phyloP scores from a whole-genome alignment of 768 basidiomycete genomes.

The Mrakia frigida region DNA sequence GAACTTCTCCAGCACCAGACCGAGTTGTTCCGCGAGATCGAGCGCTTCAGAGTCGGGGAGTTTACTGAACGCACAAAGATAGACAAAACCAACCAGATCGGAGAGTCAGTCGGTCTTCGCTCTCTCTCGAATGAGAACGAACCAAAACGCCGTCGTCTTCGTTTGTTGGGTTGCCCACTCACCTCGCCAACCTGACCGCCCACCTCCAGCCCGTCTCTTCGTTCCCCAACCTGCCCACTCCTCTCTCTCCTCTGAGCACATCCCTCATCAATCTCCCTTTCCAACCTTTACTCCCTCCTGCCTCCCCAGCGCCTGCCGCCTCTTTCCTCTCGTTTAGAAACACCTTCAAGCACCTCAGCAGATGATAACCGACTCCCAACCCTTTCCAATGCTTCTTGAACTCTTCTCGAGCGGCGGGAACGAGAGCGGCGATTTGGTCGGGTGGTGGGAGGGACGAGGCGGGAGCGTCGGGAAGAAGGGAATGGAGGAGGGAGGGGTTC shows the following conservation, averaged over 20 bases:
- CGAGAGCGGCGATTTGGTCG: not conserved
- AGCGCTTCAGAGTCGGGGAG: slow-evolving; percentile 6
- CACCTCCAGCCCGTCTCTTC: slow-evolving; percentile 16
- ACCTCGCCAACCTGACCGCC: slow-evolving; percentile 17
- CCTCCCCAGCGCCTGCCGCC: not conserved
- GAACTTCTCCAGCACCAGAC: not conserved
- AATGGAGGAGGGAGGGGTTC: not conserved
- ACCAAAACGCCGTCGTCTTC: too few relatives aligned
- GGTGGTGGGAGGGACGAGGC: not conserved
- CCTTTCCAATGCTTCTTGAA: not conserved
- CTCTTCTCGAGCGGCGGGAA: not conserved
- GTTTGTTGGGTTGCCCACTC: too few relatives aligned
- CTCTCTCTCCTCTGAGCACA: not conserved
- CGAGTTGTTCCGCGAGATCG: not conserved
- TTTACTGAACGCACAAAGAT: not conserved
- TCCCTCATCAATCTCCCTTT: slow-evolving; percentile 19
- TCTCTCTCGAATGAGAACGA: not conserved
- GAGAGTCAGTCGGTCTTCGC: too few relatives aligned
- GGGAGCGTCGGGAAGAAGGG: not conserved
- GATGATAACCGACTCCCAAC: not conserved
- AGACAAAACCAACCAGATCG: not conserved
- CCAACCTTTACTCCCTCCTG: slow-evolving; percentile 7
- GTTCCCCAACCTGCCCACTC: not conserved
- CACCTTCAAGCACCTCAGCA: not conserved
- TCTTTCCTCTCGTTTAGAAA: not conserved